Conservation (phyloP, 2,329 filamentous ascomycete genomes). For the Fusarium annulatum region DNA sequence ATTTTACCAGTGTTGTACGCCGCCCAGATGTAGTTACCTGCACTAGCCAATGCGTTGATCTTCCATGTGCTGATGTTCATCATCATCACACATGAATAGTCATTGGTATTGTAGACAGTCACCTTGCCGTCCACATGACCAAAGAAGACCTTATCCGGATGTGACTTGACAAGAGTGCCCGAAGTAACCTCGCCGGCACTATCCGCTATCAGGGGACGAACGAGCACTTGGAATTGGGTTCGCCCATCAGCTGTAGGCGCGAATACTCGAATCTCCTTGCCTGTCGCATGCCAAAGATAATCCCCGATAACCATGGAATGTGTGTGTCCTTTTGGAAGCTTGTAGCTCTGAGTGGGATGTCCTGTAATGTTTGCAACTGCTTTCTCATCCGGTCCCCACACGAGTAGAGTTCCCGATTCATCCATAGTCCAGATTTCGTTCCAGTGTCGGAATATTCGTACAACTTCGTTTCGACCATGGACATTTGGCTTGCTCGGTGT, state of each 20-base stretch:
- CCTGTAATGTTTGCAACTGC: slow-evolving; percentile 79
- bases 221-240: slow-evolving; percentile 78
- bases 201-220: slow-evolving; percentile 75
- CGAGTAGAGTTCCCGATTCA: slow-evolving; percentile 84
- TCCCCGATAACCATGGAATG: slow-evolving; percentile 90
- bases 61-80: slow-evolving; percentile 94
- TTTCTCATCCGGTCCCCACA: slow-evolving; percentile 83
- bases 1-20: slow-evolving; percentile 95
- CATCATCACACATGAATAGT: slow-evolving; percentile 81
- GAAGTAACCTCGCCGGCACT: slow-evolving; percentile 89
- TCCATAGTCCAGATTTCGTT: slow-evolving; percentile 96
- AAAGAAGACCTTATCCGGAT: slow-evolving; percentile 85
- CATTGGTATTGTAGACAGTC: slow-evolving; percentile 84
- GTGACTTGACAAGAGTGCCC: slow-evolving; percentile 78
- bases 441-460: slow-evolving; percentile 85
- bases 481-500: slow-evolving; percentile 75
- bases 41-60: slow-evolving; percentile 86
- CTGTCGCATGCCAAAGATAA: slow-evolving; percentile 87
- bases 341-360: slow-evolving; percentile 77
- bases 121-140: slow-evolving; percentile 95
- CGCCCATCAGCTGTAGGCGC: slow-evolving; percentile 76
- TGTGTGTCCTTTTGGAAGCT: slow-evolving; percentile 82
- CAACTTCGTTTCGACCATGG: slow-evolving; percentile 82
- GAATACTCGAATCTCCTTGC: slow-evolving; percentile 89
- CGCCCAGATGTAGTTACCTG: slow-evolving; percentile 88